Base-by-base conservation (phyloP, 768 basidiomycete species). In the Hygrocybe coccinea region DNA sequence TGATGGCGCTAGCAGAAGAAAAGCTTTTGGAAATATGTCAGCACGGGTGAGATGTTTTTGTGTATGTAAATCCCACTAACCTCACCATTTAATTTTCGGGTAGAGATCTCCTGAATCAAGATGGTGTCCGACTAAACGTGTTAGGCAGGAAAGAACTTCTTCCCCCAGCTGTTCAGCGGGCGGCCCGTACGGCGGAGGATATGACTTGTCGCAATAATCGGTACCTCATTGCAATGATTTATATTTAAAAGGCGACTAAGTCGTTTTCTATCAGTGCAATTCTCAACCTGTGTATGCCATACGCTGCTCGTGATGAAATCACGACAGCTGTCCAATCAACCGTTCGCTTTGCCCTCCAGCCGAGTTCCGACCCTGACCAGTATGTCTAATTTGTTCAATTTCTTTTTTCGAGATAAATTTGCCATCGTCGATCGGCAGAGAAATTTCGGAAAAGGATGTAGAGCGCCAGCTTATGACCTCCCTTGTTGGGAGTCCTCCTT, bases 201-300 rank as follows among this genome's bases (percentile, higher is more conserved):
- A 71, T 92, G 74, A 97, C 97, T 2, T 74, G 78, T 50, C 70
- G 87, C 38, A 89, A 97, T 61, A 75, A 78, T 15, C 74, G 76
- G 95, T 93, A 56, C n/a, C n/a, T n/a, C n/a, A n/a, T n/a, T n/a
- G n/a, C n/a, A n/a, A n/a, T n/a, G n/a, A n/a, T n/a, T n/a, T n/a
- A n/a, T n/a, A n/a, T n/a, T n/a, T n/a, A n/a, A n/a, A 36, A 50
- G 58, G 50, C 21, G 4, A 4, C 15, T n/a, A 17, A 11, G 33
- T 14, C 29, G 35, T 15, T 1, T 34, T 52, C 51, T 56, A 19
- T 49, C 54, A 97, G 95, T 33, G 85, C 89, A 1, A 86, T 95
- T 24, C 76, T 98, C 35, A 97, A 98, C 65, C 74, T 98, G 4
- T 92, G 90, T 71, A 91, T 94, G 78, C 87, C 95, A 0, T 99